These are phyloP conservation scores for Arbutus unedo DNA, from an alignment of 148 eudicot genomes.

Conservation along the genomic window DNA sequence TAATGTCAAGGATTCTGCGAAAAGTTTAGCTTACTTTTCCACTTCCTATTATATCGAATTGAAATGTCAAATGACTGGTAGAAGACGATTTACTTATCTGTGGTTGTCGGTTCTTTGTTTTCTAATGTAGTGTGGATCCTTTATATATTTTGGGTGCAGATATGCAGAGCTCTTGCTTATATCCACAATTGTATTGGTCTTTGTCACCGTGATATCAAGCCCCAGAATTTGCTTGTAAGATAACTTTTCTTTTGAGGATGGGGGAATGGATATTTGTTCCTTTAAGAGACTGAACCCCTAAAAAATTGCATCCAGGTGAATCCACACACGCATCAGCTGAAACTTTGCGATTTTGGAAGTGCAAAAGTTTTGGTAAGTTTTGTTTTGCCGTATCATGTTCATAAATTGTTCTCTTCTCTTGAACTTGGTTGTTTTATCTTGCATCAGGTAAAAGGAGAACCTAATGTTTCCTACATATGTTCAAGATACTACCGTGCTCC, in stretches of 20 bases:
- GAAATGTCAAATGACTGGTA: neutral
- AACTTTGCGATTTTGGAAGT: constrained; percentile 98
- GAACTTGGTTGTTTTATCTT: constrained; percentile 6
- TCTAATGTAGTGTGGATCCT: neutral
- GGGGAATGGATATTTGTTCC: neutral
- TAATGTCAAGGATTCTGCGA: neutral
- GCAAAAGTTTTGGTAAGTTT: constrained; percentile 90
- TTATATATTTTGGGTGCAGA: constrained; percentile 10
- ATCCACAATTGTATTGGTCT: constrained; percentile 60
- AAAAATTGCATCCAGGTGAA: constrained; percentile 58
- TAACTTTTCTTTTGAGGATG: neutral
- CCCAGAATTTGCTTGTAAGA: constrained; percentile 69
- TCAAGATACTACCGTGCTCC: constrained; percentile 98
- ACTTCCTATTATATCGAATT: neutral
- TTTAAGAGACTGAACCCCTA: constrained; percentile 10
- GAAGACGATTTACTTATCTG: neutral
- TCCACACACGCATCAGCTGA: constrained; percentile 98
- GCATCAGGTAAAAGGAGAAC: constrained; percentile 87
- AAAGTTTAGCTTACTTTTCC: neutral
- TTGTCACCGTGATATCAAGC: constrained; percentile 80
- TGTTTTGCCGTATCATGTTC: neutral
- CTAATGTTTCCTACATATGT: constrained; percentile 93
- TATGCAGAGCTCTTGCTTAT: constrained; percentile 44
- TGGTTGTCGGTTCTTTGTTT: neutral
- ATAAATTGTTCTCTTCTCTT: constrained; percentile 15